Evolutionary conservation across 2,329 filamentous ascomycete species (phyloP), one percentile per base, ranked within the genome.

Genomic region (Aspergillus sclerotialis): DNA sequence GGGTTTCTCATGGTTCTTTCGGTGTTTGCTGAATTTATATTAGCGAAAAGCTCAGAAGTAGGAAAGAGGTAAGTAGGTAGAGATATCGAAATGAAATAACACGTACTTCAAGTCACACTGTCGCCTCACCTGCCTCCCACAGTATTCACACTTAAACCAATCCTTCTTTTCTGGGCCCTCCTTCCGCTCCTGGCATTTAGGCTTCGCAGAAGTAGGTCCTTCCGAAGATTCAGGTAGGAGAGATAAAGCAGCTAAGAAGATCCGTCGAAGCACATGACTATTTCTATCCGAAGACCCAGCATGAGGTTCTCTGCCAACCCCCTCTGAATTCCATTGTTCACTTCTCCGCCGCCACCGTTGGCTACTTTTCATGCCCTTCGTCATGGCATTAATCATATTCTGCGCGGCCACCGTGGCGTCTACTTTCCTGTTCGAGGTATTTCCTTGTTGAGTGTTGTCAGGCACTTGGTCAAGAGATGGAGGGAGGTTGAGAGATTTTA

Each of bases 1-100:
- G 0, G 87, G 89, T 44, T 78, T 80, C 6, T 76, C 72, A 56
- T 95, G 89, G 2, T 88, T 78, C 54, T 87, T 90, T 57, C 76
- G 68, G 55, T 94, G 89, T 58, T 95, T 95, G 44, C 84, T 90
- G 26, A 11, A 28, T 5, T 38, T n/a, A 18, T 4, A 12, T 18
- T 23, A 33, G 43, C 33, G 40, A 10, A 17, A n/a, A n/a, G n/a
- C n/a, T n/a, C n/a, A n/a, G n/a, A n/a, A n/a, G n/a, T n/a, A n/a
- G n/a, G n/a, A n/a, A n/a, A n/a, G 4, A 9, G 8, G 32, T n/a
- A 39, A 32, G 32, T 28, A 30, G 15, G 8, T 19, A 5, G 17
- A 13, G 12, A 12, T 5, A 8, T 31, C 13, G 18, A 19, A 15
- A 30, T 12, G 11, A 13, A 24, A 30, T 13, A 12, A 4, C 9